A percentile compares a stretch with the other conserved stretches of the same genome.
Conservation (phyloP, 495 filamentous ascomycete genomes). For the Tuber magnatum region DNA sequence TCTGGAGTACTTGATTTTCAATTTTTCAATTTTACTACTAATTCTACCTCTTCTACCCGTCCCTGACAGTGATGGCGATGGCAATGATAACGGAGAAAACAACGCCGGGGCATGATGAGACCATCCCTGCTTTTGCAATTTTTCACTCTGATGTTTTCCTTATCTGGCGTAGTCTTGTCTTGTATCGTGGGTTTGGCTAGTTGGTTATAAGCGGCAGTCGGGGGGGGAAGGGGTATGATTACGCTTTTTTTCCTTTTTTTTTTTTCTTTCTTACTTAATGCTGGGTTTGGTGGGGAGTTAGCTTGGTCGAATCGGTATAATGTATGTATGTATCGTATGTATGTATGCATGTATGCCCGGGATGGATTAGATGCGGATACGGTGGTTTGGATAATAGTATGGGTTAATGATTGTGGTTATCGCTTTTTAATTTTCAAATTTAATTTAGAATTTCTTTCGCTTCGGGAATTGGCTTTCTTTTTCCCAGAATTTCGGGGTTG, state of each 20-base stretch:
- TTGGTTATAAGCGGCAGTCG: neutral
- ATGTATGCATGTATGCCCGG: neutral
- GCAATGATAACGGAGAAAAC: neutral
- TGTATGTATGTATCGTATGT: neutral
- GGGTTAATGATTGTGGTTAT: constrained; percentile 1
- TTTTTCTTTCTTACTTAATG: neutral
- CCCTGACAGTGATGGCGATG: neutral
- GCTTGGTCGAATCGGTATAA: neutral
- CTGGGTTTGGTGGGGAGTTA: neutral
- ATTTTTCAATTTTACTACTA: neutral
- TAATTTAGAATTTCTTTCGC: neutral
- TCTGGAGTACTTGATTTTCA: neutral
- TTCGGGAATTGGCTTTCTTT: neutral
- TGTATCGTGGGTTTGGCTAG: neutral
- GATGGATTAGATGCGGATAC: neutral
- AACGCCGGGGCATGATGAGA: neutral
- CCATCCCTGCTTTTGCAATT: neutral
- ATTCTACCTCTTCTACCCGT: neutral
- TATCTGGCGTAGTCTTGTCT: neutral
- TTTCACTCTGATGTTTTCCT: neutral
- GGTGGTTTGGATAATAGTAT: neutral
- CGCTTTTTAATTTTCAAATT: neutral
- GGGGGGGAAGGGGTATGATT: neutral
- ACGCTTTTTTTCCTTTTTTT: neutral
- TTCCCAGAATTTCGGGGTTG: neutral